Evolutionary conservation across 306 rosid genomes (phyloP), one percentile per base, ranked within the genome.

Genomic region (Spatholobus suberectus): DNA sequence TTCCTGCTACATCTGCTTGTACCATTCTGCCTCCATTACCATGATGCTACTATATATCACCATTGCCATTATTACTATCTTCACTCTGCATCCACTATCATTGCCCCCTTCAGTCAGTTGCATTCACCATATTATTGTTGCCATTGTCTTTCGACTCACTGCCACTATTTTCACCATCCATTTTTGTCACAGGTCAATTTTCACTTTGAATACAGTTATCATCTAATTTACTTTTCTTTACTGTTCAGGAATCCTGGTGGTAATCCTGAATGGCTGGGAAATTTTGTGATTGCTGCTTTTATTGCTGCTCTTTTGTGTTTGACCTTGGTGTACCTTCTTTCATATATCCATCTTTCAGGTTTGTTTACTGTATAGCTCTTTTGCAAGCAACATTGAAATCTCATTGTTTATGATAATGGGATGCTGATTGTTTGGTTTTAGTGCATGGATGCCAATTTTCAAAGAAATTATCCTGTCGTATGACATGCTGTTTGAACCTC

Each of bases 291-390:
- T 77, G 93, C 94, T 43, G 89, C 80, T 71, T 92, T 74, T 73
- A 83, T 96, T 80, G 88, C 96, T 73, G 83, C 62, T 83, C 54
- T 90, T 76, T 44, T 79, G 83, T 93, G 89, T 85, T 89, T 93
- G 84, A 96, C 98, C 55, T 81, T 91, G 73, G 99, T 93, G 84
- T 90, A 96, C 85, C 93, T 96, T 84, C 96, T 96, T 73, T 94
- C 99, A 37, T 96, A 93, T 76, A 82, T 96, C 83, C 99, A 96
- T 91, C 89, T 93, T 74, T 92, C 99, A 92, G 99, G 99, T 96
- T 76, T 83, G 71, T 81, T 84, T 77, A 75, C 81, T 59, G 6
- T 54, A 29, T 49, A 46, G 24, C 6, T 27, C 46, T 14, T 78
- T 67, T 68, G n/a, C 67, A 18, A 59, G 66, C 68, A 38, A 67